phyloP scores from a whole-genome alignment of 495 filamentous ascomycete species.

The Lasiosphaeris hirsuta region DNA sequence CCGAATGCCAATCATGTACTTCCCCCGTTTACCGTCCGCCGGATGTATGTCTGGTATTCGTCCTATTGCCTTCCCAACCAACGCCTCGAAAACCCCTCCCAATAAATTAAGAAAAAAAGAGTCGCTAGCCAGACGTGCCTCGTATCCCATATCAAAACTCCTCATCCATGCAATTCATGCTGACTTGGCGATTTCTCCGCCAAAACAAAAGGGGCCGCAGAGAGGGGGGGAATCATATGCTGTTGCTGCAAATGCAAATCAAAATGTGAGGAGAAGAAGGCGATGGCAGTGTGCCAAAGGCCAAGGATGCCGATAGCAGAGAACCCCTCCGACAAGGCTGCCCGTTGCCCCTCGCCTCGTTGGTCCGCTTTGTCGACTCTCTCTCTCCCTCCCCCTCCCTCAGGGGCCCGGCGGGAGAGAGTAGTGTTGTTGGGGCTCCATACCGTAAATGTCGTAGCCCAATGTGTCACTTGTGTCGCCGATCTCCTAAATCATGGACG shows the following conservation, averaged over 20 bases:
- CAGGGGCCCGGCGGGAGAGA: not conserved
- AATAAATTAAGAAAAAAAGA: conserved; percentile 1
- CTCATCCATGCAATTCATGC: conserved; percentile 18
- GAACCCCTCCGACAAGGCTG: no score
- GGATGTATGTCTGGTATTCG: no score
- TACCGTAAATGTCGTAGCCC: not conserved
- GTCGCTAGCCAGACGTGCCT: not conserved
- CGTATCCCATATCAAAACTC: conserved; percentile 11
- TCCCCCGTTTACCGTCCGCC: no score
- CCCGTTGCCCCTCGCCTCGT: no score
- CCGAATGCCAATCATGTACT: no score
- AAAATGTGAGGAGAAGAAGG: not conserved
- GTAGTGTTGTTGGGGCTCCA: not conserved
- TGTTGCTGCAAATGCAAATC: conserved; percentile 6
- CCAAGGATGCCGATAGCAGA: not conserved
- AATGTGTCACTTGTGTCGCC: not conserved
- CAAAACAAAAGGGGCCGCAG: not conserved
- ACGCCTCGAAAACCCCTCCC: not conserved
- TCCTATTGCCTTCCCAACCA: not conserved
- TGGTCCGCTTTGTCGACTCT: no score
- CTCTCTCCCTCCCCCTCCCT: no score
- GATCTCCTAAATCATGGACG: conserved; percentile 23
- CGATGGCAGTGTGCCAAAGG: not conserved
- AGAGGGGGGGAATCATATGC: conserved; percentile 14
- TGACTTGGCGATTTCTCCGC: not conserved